A percentile compares a stretch with the other conserved stretches of the same genome.
Evolutionary conservation across 352 stramenopile species (phyloP).

Genomic region (Globisporangium nunn): DNA sequence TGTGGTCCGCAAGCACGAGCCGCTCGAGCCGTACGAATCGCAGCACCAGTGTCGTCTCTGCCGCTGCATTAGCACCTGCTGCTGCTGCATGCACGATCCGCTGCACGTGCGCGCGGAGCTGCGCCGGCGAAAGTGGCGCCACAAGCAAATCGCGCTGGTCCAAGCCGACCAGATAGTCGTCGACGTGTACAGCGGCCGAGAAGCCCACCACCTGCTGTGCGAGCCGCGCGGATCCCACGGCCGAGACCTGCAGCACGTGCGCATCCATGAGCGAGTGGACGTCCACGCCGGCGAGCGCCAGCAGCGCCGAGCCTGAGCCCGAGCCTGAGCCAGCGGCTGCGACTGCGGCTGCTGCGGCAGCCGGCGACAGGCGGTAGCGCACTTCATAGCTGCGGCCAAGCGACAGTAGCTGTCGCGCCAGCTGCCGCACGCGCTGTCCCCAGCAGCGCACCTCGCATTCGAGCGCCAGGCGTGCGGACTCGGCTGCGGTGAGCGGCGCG

Average conservation of each 20-base stretch:
- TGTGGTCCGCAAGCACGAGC: slow-evolving; percentile 26
- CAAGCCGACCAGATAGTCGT: slow-evolving; percentile 89
- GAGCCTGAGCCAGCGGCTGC: too few relatives aligned
- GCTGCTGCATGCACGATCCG: slow-evolving; percentile 10
- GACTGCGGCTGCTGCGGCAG: not conserved
- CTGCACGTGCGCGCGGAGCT: slow-evolving; percentile 33
- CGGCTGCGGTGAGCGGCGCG: slow-evolving; percentile 2
- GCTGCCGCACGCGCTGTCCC: slow-evolving; percentile 36
- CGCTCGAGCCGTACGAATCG: slow-evolving; percentile 54
- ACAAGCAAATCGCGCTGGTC: slow-evolving; percentile 48
- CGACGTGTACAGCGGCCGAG: slow-evolving; percentile 87
- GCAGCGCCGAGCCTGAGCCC: slow-evolving; percentile 2
- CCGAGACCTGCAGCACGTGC: slow-evolving; percentile 42
- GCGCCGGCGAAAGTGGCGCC: slow-evolving; percentile 27
- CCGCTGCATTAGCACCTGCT: not conserved
- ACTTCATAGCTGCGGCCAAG: slow-evolving; percentile 52
- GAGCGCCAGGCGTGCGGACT: slow-evolving; percentile 24
- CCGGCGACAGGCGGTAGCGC: slow-evolving; percentile 26
- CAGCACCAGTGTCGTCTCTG: slow-evolving; percentile 29
- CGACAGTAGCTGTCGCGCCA: slow-evolving; percentile 42
- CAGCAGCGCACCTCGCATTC: slow-evolving; percentile 40
- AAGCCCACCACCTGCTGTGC: slow-evolving; percentile 29
- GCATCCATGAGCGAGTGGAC: slow-evolving; percentile 37
- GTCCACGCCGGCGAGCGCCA: slow-evolving; percentile 37
- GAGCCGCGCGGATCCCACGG: slow-evolving; percentile 35